phyloP scores from a whole-genome alignment of 2,329 filamentous ascomycete species.

The Penicillium sp. region DNA sequence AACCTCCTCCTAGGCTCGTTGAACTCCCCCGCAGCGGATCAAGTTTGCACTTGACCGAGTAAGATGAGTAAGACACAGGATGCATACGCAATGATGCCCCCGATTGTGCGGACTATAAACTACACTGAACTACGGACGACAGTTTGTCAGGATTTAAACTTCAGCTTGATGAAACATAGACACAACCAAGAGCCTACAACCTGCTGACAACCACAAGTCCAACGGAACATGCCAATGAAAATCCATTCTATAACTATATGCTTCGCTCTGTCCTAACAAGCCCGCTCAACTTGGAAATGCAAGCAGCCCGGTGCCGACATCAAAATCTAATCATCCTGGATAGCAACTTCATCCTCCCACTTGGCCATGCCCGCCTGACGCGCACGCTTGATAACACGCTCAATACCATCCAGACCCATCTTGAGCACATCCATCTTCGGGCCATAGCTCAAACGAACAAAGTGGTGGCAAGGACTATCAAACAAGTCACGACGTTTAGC shows the following conservation, averaged over 20 bases:
- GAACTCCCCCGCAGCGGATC: background rate
- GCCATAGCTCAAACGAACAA: constrained; percentile 80
- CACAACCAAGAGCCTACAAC: background rate
- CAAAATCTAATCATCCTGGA: constrained; percentile 31
- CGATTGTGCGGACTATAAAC: no score
- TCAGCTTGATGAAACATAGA: background rate
- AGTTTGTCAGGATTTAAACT: background rate
- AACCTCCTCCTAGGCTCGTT: no score
- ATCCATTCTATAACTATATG: background rate
- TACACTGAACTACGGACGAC: no score
- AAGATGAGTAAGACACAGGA: no score
- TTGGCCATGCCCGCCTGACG: constrained; percentile 28
- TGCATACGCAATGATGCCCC: no score
- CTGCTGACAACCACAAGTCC: background rate
- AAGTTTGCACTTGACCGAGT: no score
- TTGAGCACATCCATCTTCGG: constrained; percentile 76
- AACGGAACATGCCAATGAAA: background rate
- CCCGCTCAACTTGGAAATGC: background rate
- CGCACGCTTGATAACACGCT: constrained; percentile 65
- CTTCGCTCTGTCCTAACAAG: background rate
- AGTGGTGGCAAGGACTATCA: constrained; percentile 91
- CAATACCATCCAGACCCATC: constrained; percentile 79
- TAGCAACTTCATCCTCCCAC: constrained; percentile 39
- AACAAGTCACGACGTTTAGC: constrained; percentile 86
- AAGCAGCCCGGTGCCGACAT: background rate